Evolutionary conservation across 2,329 filamentous ascomycete species (phyloP), one percentile per base, ranked within the genome.

Genomic region (Calonectria montana): DNA sequence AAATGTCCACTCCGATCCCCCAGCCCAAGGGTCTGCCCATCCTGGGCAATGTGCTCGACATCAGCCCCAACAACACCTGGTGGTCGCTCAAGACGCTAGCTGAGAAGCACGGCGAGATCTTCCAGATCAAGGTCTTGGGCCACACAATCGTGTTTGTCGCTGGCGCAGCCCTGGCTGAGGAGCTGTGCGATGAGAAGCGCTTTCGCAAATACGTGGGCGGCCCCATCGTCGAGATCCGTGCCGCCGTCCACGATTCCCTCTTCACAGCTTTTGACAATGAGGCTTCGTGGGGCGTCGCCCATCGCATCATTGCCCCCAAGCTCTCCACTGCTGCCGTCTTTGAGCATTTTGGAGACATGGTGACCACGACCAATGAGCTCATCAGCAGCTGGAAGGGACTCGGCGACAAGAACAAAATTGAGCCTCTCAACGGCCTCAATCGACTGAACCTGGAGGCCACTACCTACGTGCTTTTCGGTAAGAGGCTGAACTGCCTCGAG

Each of bases 161-260:
- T 15, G 85, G 87, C 64, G 82, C 81, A 9, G 85, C 83, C n/a
- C 83, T 89, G 9, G 84, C 87, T 27, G 82, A 84, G 27, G 88
- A 88, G 75, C 78, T 89, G 2, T 89, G 87, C 76, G 87, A 90
- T 77, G 82, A 89, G 82, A 86, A 83, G 76, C 85, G 88, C 0
- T 90, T 89, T 79, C 86, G 87, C 68, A 90, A 90, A 75, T 88
- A 83, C 72, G 87, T 90, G 2, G 87, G 87, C 35, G 87, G 87
- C 0, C 87, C 88, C 4, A 83, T 90, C 63, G 84, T 88, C 63
- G 86, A 89, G 82, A 89, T 89, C 69, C 84, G 87, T 25, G 82
- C 83, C 31, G 81, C 86, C 7, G 87, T 88, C 12, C 84, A 89
- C 78, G 86, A 88, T 72, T 76, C 86, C 4, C 84, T 89, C n/a